Conservation (phyloP, 768 basidiomycete genomes). For the Russula emetica region DNA sequence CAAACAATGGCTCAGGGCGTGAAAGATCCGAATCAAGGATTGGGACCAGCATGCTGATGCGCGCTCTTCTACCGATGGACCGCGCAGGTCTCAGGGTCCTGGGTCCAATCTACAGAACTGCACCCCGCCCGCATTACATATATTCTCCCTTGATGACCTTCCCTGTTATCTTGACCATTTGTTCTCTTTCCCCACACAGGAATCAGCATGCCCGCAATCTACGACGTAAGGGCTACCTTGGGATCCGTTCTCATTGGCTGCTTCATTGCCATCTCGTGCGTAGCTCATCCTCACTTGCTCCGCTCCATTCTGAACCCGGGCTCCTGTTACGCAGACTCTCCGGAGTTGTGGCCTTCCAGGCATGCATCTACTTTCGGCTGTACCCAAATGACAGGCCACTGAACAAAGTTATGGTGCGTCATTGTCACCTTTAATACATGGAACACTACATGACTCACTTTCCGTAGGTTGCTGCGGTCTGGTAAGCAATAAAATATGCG, state of each 20-base stretch:
- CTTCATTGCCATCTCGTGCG: slow-evolving; percentile 22
- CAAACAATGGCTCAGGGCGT: too few relatives aligned
- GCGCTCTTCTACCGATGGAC: neutral
- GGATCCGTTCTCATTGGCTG: slow-evolving; percentile 24
- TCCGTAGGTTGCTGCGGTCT: slow-evolving; percentile 19
- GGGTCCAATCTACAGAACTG: neutral
- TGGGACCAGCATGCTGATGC: neutral
- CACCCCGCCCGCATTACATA: neutral
- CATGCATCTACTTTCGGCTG: slow-evolving; percentile 22
- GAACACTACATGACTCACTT: neutral
- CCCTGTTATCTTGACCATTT: neutral
- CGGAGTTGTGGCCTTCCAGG: slow-evolving; percentile 20
- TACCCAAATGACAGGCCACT: slow-evolving; percentile 9
- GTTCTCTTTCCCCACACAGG: neutral
- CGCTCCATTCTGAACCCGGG: neutral
- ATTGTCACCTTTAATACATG: neutral
- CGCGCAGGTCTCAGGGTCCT: neutral
- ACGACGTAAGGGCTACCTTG: slow-evolving; percentile 6
- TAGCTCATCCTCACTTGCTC: neutral
- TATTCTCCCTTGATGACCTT: neutral
- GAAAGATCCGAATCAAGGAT: neutral
- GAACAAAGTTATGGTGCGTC: slow-evolving; percentile 21
- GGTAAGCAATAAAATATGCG: slow-evolving; percentile 11
- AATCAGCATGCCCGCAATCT: slow-evolving; percentile 21
- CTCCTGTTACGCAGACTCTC: slow-evolving; percentile 17